Evolutionary conservation across 129 eudicot species (phyloP), one percentile per base, ranked within the genome.

Genomic region (Escallonia herrerae): DNA sequence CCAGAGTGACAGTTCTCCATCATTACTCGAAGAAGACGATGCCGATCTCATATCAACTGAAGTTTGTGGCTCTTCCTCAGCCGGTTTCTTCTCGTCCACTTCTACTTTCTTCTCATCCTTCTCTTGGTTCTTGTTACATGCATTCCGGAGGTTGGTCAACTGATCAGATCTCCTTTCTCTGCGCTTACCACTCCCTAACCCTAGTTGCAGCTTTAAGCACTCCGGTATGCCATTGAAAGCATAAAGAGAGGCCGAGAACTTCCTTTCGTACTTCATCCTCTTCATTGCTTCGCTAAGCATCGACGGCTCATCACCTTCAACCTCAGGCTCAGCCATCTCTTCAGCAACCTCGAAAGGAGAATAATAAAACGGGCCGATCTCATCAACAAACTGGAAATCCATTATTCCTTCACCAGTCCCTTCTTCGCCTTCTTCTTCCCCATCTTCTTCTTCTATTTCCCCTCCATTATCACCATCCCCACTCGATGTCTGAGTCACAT

Each of bases 151-250:
- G 59, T 69, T 77, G 40, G 72, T 56, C 3, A 79, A 15, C 57
- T 64, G 84, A 64, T 82, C 87, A 13, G 88, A 71, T 68, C 75
- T 72, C 65, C 65, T 46, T 75, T 59, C 80, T 51, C 60, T 62
- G 1, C 77, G 71, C 40, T 63, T 40, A 43, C 22, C 54, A 10
- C 44, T 72, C 8, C 74, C 77, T 58, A 79, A 72, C 11, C 76
- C 83, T 12, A 82, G 84, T 69, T 85, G 80, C 62, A 82, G 50
- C 76, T 65, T 82, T 69, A 89, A 66, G 68, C 89, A 89, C 63
- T 89, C 96, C 0, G 86, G 72, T 65, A 89, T 85, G 57, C 96
- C 96, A 69, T 85, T 89, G 47, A 88, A 82, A 33, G 96, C 96
- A 59, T 88, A 88, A 5, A 85, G 84, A 65, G 89, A 89, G 40